These are phyloP conservation scores for Entomortierella chlamydospora DNA, from an alignment of 192 early-diverging fungal species.

Conservation along the genomic window DNA sequence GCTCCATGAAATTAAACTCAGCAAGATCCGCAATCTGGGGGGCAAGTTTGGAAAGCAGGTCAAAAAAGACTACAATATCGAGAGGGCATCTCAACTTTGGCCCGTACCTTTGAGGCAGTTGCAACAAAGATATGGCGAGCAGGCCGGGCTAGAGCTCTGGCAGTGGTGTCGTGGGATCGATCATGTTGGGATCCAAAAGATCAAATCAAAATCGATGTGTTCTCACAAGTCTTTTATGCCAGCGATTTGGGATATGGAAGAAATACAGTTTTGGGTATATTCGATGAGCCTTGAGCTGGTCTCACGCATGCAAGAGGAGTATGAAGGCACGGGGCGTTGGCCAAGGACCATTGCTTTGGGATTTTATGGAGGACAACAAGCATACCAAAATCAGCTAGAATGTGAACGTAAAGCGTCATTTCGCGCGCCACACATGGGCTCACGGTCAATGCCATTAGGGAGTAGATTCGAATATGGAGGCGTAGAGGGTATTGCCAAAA, in stretches of 20 bases:
- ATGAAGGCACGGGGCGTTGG: constrained; percentile 44
- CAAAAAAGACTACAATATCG: constrained; percentile 66
- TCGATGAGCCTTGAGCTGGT: constrained; percentile 35
- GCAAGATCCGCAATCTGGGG: constrained; percentile 87
- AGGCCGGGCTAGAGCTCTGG: constrained; percentile 51
- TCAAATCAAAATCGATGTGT: constrained; percentile 54
- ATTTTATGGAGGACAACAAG: constrained; percentile 30
- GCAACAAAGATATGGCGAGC: constrained; percentile 44
- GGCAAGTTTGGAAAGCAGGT: constrained; percentile 87
- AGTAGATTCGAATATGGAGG: constrained; percentile 49
- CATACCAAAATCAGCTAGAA: not conserved
- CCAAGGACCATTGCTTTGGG: constrained; percentile 40
- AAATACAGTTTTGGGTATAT: constrained; percentile 49
- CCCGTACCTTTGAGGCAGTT: constrained; percentile 34
- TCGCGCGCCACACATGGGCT: constrained; percentile 24
- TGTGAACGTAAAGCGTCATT: constrained; percentile 12
- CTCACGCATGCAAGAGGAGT: constrained; percentile 41
- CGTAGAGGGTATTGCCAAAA: constrained; percentile 36
- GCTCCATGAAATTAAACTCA: constrained; percentile 73
- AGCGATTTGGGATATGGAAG: constrained; percentile 36
- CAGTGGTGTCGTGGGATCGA: constrained; percentile 54
- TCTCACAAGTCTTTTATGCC: constrained; percentile 54
- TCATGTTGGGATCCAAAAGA: constrained; percentile 38
- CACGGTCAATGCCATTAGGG: constrained; percentile 41
- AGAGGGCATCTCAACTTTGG: constrained; percentile 59